Evolutionary conservation across 768 basidiomycete genomes (phyloP), one percentile per base, ranked within the genome.

Genomic region (Filobasidium wieringae): DNA sequence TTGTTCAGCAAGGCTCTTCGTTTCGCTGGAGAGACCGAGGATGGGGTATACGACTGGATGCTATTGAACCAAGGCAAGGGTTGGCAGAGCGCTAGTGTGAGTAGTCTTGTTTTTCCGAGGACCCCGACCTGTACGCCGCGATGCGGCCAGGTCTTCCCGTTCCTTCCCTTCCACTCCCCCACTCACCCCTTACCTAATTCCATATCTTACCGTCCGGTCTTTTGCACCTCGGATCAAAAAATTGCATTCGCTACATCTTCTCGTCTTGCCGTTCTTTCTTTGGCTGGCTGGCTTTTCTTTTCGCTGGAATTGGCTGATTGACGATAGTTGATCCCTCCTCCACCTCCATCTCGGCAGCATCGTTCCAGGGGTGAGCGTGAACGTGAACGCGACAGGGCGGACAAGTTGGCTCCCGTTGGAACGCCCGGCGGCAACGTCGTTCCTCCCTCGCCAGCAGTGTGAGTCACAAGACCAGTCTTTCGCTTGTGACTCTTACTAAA

Each of bases 31-130:
- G 95, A 97, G 66, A 73, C 84, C 26, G 95, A 99, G 63, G 95
- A 97, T 76, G 86, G 86, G 19, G 79, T 90, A 31, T 97, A 87
- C 74, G 95, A 99, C 73, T 99, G 95, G 95, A 95, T 93, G 77
- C 64, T 85, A 59, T 76, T 96, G 52, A 91, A 97, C 68, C 84
- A 84, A 64, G 92, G 91, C 47, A 87, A 87, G 76, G 93, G 93
- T 53, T 97, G 92, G 92, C 91, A 96, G 75, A 80, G 80, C 45
- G 83, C 84, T 36, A 74, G 81, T 73, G 87, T 88, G 67, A 64
- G 83, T 80, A 6, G n/a, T n/a, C n/a, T n/a, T n/a, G n/a, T n/a
- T n/a, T n/a, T n/a, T n/a, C n/a, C 15, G 19, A 4, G 11, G n/a
- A 4, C 3, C n/a, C 22, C 41, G 7, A 50, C 7, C 22, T 24